Base-by-base conservation (phyloP, 1,139 yeast species). In the Nakaseomyces sp. region DNA sequence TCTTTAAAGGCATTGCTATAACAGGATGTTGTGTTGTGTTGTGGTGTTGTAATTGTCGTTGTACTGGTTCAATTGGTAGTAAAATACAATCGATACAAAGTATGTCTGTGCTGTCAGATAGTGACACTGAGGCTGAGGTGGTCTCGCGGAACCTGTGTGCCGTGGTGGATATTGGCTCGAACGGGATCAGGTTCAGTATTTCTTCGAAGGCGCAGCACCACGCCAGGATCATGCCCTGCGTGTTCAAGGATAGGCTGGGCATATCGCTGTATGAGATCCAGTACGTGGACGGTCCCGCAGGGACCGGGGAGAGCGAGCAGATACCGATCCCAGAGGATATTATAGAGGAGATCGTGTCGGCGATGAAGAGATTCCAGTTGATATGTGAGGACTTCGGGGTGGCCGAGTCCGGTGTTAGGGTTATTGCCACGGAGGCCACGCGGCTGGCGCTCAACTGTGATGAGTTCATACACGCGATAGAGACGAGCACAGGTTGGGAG, bases 331-430 rank as follows among this genome's bases (percentile, higher is more conserved):
- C 83, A 0, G 65, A 66, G 6, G 73, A 71, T 32, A 75, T 74
- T 1, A 76, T 78, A 32, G 62, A 61, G 25, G 83, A 78, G 45
- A 76, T 80, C 15, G 68, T 75, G 42, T 68, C 71, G 26, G 79
- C 84, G 2, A 71, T 81, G 73, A 68, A 71, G 48, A 68, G 87
- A 50, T 81, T 80, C 61, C 73, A 75, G 53, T 64, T 73, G 50
- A 78, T 80, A 32, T 81, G 87, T 58, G 74, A 71, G 45, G 85
- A 79, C 60, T 80, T 80, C 54, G 83, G 82, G 16, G 86, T 81
- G 1, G 70, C 76, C 3, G 70, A 71, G 40, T 65, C 69, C 19
- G 73, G 79, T 32, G 81, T 79, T 12, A 64, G 74, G 46, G 78
- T 80, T 2, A 77, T 79, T 19, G 85, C 84, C 9, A 77, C 85